These are phyloP conservation scores for Immersiella caudata DNA, from an alignment of 495 filamentous ascomycete genomes.

Conservation along the genomic window DNA sequence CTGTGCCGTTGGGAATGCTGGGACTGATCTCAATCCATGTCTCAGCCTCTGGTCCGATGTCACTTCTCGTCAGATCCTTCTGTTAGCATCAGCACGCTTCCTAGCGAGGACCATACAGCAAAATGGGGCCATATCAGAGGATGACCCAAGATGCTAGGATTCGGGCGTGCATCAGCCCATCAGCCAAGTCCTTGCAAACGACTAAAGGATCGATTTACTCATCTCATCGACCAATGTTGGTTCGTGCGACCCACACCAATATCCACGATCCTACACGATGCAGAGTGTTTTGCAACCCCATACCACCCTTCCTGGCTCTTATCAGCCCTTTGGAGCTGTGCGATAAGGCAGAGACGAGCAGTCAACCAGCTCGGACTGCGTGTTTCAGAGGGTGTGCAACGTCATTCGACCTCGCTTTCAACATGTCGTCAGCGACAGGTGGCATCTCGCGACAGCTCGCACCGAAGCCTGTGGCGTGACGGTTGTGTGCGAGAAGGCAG, in stretches of 20 bases:
- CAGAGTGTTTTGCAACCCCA: background rate
- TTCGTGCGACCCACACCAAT: conserved; percentile 10
- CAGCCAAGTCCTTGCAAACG: background rate
- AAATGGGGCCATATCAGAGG: background rate
- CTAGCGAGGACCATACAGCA: background rate
- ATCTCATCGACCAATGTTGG: background rate
- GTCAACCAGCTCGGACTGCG: background rate
- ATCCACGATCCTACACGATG: conserved; percentile 11
- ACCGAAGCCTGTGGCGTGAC: background rate
- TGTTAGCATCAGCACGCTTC: background rate
- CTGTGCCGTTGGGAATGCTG: background rate
- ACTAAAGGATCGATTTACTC: conserved; percentile 10
- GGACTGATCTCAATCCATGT: background rate
- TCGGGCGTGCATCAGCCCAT: conserved; percentile 7
- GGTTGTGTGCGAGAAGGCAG: background rate
- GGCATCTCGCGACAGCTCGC: conserved; percentile 12
- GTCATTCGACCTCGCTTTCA: background rate
- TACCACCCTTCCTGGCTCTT: background rate
- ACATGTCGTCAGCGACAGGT: conserved; percentile 8
- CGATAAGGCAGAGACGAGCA: conserved; percentile 11
- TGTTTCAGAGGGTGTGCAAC: conserved; percentile 1
- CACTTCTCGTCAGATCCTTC: background rate
- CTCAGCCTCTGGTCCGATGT: background rate
- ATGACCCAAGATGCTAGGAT: background rate
- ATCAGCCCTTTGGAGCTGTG: background rate